These are phyloP conservation scores for Umbelopsis sp. DNA, from an alignment of 192 early-diverging fungal species.

Conservation along the genomic window DNA sequence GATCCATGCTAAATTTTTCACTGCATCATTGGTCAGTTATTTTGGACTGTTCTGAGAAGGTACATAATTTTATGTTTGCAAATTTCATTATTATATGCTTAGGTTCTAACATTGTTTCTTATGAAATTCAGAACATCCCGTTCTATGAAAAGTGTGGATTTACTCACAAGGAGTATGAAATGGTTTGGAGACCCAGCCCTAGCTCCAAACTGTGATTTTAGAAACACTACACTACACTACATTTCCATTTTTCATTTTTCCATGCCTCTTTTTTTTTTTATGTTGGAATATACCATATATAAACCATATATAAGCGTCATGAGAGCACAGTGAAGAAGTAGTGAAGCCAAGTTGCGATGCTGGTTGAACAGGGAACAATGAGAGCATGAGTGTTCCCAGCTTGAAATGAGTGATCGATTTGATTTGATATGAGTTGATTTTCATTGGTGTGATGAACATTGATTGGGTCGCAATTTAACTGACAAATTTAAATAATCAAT, in stretches of 20 bases:
- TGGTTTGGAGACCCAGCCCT: conserved; percentile 50
- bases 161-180: conserved; percentile 70
- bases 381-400: too few relatives aligned
- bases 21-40: conserved; percentile 44
- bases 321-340: too few relatives aligned
- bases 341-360: too few relatives aligned
- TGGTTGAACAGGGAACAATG: too few relatives aligned
- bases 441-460: too few relatives aligned
- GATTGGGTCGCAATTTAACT: too few relatives aligned
- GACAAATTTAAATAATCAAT: too few relatives aligned
- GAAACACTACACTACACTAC: not conserved
- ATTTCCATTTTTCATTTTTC: not conserved
- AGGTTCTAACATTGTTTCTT: not conserved
- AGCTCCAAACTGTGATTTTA: not conserved
- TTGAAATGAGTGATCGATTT: too few relatives aligned
- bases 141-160: conserved; percentile 91
- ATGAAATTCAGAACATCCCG: conserved; percentile 67
- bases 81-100: conserved; percentile 32
- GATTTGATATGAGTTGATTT: too few relatives aligned
- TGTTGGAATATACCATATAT: too few relatives aligned
- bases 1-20: not conserved
- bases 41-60: conserved; percentile 62
- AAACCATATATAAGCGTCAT: too few relatives aligned
- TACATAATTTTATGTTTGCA: conserved; percentile 29
- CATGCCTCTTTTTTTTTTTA: conserved; percentile 8